phyloP scores from a whole-genome alignment of 345 rosid species.

The Laguncularia racemosa region DNA sequence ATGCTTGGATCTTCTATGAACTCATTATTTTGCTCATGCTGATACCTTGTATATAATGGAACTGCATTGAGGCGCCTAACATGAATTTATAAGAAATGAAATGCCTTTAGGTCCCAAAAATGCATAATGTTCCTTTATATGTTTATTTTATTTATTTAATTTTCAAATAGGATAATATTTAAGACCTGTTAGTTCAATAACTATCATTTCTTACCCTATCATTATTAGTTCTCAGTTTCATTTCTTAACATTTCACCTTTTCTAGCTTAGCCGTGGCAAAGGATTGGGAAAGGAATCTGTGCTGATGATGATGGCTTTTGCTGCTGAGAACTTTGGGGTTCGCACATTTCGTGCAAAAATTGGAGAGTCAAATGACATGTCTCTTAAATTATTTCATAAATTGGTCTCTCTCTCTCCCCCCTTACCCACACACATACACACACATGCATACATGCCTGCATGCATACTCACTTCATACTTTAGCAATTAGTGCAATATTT shows the following conservation, averaged over 20 bases:
- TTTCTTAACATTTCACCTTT: conserved; percentile 17
- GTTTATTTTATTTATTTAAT: no score
- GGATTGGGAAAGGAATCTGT: conserved; percentile 90
- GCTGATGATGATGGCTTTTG: conserved; percentile 83
- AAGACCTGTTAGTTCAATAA: no score
- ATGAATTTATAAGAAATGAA: no score
- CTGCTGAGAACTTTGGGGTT: conserved; percentile 53
- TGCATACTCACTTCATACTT: background rate
- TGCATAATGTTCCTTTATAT: no score
- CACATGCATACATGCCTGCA: background rate
- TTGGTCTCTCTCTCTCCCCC: conserved; percentile 37
- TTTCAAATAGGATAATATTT: no score
- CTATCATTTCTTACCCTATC: background rate
- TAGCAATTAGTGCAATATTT: background rate
- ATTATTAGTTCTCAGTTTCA: conserved; percentile 6
- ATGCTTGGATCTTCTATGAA: no score
- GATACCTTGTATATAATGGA: no score
- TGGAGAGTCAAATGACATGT: conserved; percentile 72
- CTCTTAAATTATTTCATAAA: conserved; percentile 66
- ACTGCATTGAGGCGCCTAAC: no score
- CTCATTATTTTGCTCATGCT: no score
- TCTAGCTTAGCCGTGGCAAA: conserved; percentile 85
- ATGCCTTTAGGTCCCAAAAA: no score
- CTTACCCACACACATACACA: background rate
- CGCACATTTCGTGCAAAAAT: conserved; percentile 62